Percentiles rank a stretch among this genome's conserved stretches.
Conservation (phyloP, 352 stramenopile species). For the Peronospora farinosa region DNA sequence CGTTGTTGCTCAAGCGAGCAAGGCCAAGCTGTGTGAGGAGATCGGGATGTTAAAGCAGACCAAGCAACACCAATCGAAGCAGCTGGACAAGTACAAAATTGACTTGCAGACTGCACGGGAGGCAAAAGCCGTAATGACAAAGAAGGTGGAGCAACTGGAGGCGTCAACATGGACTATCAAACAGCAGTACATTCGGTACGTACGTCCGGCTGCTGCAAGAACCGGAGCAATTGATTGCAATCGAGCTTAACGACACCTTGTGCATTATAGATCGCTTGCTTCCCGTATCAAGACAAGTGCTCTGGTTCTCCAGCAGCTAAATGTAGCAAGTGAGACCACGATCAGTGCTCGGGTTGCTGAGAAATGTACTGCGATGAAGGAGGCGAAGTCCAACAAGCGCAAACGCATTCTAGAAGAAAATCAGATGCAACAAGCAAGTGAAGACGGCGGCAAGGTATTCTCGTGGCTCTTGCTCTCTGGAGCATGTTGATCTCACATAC, state of each 20-base stretch:
- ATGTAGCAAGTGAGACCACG: slow-evolving; percentile 18
- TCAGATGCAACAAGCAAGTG: slow-evolving; percentile 1
- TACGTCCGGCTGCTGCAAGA: slow-evolving; percentile 6
- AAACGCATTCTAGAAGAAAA: slow-evolving; percentile 24
- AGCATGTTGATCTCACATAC: slow-evolving; percentile 12
- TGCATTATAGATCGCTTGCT: slow-evolving; percentile 39
- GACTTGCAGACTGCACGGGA: slow-evolving; percentile 46
- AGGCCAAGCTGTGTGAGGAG: slow-evolving; percentile 48
- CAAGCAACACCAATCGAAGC: slow-evolving; percentile 37
- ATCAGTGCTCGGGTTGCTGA: slow-evolving; percentile 20
- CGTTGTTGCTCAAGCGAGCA: slow-evolving; percentile 33
- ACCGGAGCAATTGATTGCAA: background rate
- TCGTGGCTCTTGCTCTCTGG: slow-evolving; percentile 4
- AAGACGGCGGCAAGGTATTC: slow-evolving; percentile 21
- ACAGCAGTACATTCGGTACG: slow-evolving; percentile 53
- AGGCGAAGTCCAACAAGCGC: slow-evolving; percentile 34
- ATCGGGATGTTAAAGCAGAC: slow-evolving; percentile 49
- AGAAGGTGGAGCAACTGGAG: slow-evolving; percentile 43
- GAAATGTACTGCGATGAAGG: slow-evolving; percentile 29
- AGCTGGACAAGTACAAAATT: slow-evolving; percentile 38
- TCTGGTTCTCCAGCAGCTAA: slow-evolving; percentile 41
- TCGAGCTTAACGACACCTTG: background rate
- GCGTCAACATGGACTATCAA: slow-evolving; percentile 35
- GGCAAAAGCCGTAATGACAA: slow-evolving; percentile 34
- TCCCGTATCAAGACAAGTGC: slow-evolving; percentile 48